A percentile compares a stretch with the other conserved stretches of the same genome.
phyloP scores from a whole-genome alignment of 345 rosid genomes.

The Sisymbrium irio region DNA sequence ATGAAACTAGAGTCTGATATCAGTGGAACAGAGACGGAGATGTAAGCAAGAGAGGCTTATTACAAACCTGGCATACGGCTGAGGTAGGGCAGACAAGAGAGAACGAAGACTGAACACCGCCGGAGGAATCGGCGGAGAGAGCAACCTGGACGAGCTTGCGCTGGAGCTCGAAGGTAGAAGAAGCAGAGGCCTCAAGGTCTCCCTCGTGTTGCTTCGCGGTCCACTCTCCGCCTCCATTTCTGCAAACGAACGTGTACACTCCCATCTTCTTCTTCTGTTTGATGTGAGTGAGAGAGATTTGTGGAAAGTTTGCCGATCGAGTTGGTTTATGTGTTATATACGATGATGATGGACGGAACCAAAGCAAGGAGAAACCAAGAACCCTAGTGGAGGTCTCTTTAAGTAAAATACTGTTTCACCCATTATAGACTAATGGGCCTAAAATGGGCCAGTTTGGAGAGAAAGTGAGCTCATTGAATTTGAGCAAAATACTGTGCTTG shows the following conservation, averaged over 20 bases:
- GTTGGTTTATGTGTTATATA: background rate
- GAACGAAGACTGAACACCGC: slow-evolving; percentile 73
- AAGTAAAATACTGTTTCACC: background rate
- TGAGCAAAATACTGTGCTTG: no score
- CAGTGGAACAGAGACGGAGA: background rate
- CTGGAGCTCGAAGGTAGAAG: slow-evolving; percentile 62
- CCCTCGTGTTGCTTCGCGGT: slow-evolving; percentile 63
- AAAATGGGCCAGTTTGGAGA: background rate
- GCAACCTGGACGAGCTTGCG: slow-evolving; percentile 72
- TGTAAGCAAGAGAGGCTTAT: background rate
- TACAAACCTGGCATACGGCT: slow-evolving; percentile 67
- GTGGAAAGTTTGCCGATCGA: background rate
- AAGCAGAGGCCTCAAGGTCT: slow-evolving; percentile 61
- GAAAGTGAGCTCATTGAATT: background rate
- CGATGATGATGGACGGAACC: background rate
- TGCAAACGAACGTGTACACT: slow-evolving; percentile 63
- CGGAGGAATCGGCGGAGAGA: slow-evolving; percentile 52
- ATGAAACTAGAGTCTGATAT: no score
- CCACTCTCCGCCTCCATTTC: slow-evolving; percentile 46
- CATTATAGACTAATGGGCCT: background rate
- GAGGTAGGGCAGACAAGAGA: slow-evolving; percentile 66
- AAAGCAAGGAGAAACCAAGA: background rate
- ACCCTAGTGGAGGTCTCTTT: background rate
- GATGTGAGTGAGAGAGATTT: background rate
- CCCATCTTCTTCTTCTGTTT: slow-evolving; percentile 36